These are phyloP conservation scores for Clausena lansium DNA, from an alignment of 345 rosid species.

Conservation along the genomic window DNA sequence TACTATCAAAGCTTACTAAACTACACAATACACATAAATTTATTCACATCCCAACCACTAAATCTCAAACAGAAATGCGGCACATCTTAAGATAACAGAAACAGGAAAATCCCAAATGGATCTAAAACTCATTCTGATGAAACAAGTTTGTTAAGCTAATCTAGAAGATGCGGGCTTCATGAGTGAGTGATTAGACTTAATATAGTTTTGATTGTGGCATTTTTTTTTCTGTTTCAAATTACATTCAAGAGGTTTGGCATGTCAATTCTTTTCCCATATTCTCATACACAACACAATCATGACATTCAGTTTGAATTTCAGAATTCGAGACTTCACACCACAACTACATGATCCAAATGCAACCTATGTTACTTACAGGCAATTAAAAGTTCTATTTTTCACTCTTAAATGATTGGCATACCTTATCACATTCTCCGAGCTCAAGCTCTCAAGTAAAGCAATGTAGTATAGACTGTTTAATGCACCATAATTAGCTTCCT, in stretches of 20 bases:
- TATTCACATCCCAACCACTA: too few relatives aligned
- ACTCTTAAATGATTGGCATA: neutral
- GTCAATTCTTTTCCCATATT: neutral
- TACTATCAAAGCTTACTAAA: too few relatives aligned
- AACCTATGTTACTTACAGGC: neutral
- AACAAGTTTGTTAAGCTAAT: neutral
- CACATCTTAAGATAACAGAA: neutral
- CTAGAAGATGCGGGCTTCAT: neutral
- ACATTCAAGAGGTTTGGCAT: neutral
- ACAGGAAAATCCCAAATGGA: neutral
- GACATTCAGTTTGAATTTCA: neutral
- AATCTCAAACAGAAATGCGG: too few relatives aligned
- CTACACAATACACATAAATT: too few relatives aligned
- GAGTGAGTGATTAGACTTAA: neutral
- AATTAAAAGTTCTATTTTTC: neutral
- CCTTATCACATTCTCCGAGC: neutral
- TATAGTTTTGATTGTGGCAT: neutral
- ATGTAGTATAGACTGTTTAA: neutral
- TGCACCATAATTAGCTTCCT: neutral
- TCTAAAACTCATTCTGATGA: neutral
- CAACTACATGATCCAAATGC: neutral
- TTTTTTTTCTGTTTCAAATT: neutral
- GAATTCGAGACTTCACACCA: neutral
- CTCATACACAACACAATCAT: too few relatives aligned
- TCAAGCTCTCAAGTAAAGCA: neutral